A percentile compares a stretch with the other conserved stretches of the same genome.
These are phyloP conservation scores for Madurella mycetomatis DNA, from an alignment of 2,329 filamentous ascomycete genomes.

Conservation along the genomic window DNA sequence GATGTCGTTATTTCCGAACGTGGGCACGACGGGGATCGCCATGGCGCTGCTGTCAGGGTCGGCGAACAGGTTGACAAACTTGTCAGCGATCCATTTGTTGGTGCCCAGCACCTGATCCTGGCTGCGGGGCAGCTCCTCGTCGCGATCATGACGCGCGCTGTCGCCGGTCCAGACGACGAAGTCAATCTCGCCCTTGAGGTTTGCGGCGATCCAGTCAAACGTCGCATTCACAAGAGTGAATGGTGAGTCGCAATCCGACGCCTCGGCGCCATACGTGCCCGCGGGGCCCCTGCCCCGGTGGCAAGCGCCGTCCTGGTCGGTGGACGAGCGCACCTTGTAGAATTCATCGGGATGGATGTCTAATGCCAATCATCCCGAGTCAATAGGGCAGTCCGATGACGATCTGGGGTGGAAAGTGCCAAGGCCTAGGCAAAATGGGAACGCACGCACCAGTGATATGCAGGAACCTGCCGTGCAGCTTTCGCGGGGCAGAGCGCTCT, in stretches of 20 bases:
- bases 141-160: conserved; percentile 83
- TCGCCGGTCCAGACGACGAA: conserved; percentile 94
- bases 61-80: conserved; percentile 71
- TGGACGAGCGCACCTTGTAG: conserved; percentile 75
- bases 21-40: conserved; percentile 77
- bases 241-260: conserved; percentile 84
- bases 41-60: conserved; percentile 54
- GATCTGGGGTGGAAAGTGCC: neutral
- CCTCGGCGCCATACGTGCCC: conserved; percentile 79
- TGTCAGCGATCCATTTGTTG: conserved; percentile 71
- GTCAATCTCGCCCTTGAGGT: conserved; percentile 74
- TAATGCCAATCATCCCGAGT: conserved; percentile 34
- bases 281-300: conserved; percentile 74
- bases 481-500: conserved; percentile 33
- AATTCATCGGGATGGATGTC: conserved; percentile 89
- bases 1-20: conserved; percentile 95
- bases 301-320: conserved; percentile 65
- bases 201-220: conserved; percentile 78
- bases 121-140: conserved; percentile 72
- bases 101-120: conserved; percentile 69
- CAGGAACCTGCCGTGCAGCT: conserved; percentile 70
- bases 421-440: neutral
- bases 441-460: conserved; percentile 70
- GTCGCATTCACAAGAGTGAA: conserved; percentile 78
- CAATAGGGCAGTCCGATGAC: conserved; percentile 3